Evolutionary conservation across 257 asterid genomes (phyloP), one percentile per base, ranked within the genome.

Genomic region (Leptodermis oblonga): DNA sequence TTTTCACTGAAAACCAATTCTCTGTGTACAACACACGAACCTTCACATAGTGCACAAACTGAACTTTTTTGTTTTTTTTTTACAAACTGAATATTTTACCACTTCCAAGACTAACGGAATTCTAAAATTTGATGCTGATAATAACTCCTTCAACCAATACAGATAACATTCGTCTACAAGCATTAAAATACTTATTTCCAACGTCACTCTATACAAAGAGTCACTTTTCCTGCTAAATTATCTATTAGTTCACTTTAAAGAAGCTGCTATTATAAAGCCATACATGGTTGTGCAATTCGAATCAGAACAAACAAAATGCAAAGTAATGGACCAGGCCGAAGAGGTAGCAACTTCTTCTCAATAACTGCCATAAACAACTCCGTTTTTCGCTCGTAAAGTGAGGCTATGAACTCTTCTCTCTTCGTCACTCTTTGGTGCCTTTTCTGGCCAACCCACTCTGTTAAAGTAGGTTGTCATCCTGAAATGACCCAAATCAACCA

Each of bases 401-500:
- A n/a, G n/a, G n/a, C n/a, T n/a, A n/a, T n/a, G n/a, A n/a, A n/a
- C n/a, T n/a, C n/a, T n/a, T n/a, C n/a, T n/a, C n/a, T n/a, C n/a
- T n/a, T n/a, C 86, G 17, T 92, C 95, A 23, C 81, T 70, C 73
- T 82, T 90, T 15, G 98, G 98, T 11, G 97, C 97, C 45, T 87
- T 89, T n/a, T 89, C 97, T 30, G 97, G 98, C 98, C 98, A 92
- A 13, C 98, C 98, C 18, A 82, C 95, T 81, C 86, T 84, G 78
- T 86, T 92, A 68, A 92, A 92, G 83, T 89, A 89, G 37, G 97
- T 94, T 20, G 98, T 92, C 98, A 92, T 92, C 89, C 98, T 92
- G n/a, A 41, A 31, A 69, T n/a, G 11, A 75, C 31, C 72, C 70
- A 61, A 54, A 56, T 37, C 58, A 69, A 56, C 39, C n/a, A 46